These are phyloP conservation scores for Cupressus sempervirens DNA, from an alignment of 75 land plant species.

Conservation along the genomic window DNA sequence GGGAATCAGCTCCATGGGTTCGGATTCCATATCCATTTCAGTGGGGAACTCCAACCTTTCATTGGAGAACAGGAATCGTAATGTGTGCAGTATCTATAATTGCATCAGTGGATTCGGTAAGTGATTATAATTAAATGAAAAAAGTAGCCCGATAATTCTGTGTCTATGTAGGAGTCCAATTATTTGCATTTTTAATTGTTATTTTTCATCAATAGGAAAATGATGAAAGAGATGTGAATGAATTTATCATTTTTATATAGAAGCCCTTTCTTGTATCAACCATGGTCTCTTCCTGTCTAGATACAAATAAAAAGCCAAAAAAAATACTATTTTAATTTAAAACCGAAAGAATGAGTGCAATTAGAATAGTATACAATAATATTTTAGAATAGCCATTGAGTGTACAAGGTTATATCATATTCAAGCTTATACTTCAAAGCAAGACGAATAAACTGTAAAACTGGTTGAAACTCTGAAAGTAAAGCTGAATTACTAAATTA, in stretches of 20 bases:
- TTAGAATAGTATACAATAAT: background rate
- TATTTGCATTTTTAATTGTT: background rate
- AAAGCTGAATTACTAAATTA: background rate
- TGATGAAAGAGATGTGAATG: background rate
- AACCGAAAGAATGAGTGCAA: background rate
- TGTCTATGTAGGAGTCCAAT: background rate
- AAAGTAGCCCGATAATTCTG: background rate
- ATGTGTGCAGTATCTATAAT: conserved; percentile 84
- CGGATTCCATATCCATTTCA: conserved; percentile 96
- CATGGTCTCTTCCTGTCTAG: background rate
- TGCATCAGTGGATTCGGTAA: conserved; percentile 94
- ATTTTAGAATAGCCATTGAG: background rate
- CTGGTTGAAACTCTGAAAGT: background rate
- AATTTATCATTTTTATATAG: background rate
- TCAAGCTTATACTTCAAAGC: background rate
- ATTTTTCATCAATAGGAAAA: background rate
- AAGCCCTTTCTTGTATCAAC: background rate
- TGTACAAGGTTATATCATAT: background rate
- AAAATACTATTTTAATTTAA: background rate
- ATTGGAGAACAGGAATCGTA: conserved; percentile 72
- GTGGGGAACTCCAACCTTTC: conserved; percentile 90
- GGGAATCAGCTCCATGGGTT: conserved; percentile 79
- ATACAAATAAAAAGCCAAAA: background rate
- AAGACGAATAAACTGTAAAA: too few relatives aligned
- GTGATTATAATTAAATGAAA: conserved; percentile 11